Base-by-base conservation (phyloP, 169 alveolate genomes). In the Toxoplasma gondii region DNA sequence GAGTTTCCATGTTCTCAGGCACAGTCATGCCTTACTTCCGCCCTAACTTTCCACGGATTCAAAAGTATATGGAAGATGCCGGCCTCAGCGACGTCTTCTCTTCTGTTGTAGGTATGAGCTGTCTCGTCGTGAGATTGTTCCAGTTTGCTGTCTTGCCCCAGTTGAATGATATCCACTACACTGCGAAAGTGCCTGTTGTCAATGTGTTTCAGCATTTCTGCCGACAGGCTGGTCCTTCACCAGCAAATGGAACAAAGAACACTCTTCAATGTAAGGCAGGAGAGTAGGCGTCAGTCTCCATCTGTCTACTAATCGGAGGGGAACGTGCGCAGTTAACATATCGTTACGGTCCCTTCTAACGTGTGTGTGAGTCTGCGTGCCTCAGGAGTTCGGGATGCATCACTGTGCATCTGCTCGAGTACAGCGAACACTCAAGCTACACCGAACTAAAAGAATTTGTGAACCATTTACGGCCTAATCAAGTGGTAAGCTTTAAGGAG, bases 211-310 rank as follows among this genome's bases (percentile, higher is more conserved):
- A 88, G 93, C 83, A 9, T n/a, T 88, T 43, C 81, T 88, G 12
- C 93, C 93, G 38, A 88, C 93, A 24, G 93, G 93, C 53, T 88
- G 93, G 93, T 58, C 83, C 27, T 39, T 67, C 84, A 88, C 87
- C 44, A 88, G 44, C 39, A 58, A 41, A 49, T 88, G 93, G 93
- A 88, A 88, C 34, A 58, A 38, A 27, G 84, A 88, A 54, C 93
- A 45, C 5, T 36, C 81, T 22, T 12, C 34, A 10, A 49, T 69
- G 93, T 88, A 88, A 43, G 81, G 22, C 84, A 31, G 12, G 58
- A 12, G 5, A 34, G 31, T 69, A 49, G 4, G 58, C 58, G 12
- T 4, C 58, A 49, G 58, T 49, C 58, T 49, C 22, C 58, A 69
- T 69, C 5, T 31, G 82, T 69, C 5, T 69, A 69, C 22, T 69